Evolutionary conservation across 1,284 basidiomycete species (phyloP), one percentile per base, ranked within the genome.

Genomic region (Coniferiporia sulphurascens): DNA sequence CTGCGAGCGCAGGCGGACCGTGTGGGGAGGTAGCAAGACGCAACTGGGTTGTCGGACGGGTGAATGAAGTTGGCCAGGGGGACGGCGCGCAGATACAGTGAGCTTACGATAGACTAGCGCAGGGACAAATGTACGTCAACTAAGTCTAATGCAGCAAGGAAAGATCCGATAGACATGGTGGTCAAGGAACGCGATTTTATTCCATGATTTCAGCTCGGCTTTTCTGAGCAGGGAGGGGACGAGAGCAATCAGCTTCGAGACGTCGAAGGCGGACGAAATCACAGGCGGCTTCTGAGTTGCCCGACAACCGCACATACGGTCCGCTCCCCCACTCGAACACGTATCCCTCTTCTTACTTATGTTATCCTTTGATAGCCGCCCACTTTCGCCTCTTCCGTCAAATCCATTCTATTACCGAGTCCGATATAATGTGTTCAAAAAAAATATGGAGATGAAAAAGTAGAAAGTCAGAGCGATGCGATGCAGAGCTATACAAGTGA

Each of bases 131-230:
- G 44, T 44, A 36, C 49, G 51, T 58, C 41, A 54, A 55, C 48
- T 59, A 59, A 59, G 53, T 59, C 58, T 44, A 55, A 59, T 49
- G 58, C 49, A 56, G 41, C 32, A 35, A 36, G 59, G 59, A 60
- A 60, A 60, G 59, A 60, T 60, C 59, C 59, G 59, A 49, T 60
- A 46, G 44, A 21, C 44, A 46, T 17, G 15, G 49, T n/a, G 43
- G 12, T 17, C n/a, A 22, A 56, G 55, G 32, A 38, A 49, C 55
- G 55, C 53, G 53, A 44, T 32, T 19, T 32, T 27, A 38, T 35
- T 49, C n/a, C 19, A 56, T 36, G 19, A 17, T 22, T 52, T 34
- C n/a, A 15, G 22, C 19, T 4, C 43, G 44, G 44, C 17, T 21
- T 46, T 19, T 46, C 17, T 46, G 3, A 19, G 27, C 27, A 27